phyloP scores from a whole-genome alignment of 805 yeast genomes.

The Hanseniaspora valbyensis region DNA sequence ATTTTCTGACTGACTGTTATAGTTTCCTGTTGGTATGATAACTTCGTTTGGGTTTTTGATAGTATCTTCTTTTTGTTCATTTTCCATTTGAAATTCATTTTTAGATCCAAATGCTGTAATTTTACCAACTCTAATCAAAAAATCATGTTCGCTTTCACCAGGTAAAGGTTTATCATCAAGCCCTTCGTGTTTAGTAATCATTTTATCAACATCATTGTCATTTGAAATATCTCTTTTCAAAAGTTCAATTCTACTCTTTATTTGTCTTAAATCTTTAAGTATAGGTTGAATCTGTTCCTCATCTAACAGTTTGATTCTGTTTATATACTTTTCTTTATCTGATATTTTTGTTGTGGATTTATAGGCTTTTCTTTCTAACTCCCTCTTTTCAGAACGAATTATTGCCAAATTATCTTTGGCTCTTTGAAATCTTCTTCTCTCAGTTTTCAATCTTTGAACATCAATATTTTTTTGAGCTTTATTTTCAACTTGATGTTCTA shows the following conservation, averaged over 20 bases:
- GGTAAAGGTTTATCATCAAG: conserved; percentile 7
- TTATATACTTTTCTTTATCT: conserved; percentile 41
- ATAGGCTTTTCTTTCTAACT: conserved; percentile 40
- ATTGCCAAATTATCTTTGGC: conserved; percentile 40
- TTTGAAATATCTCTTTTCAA: conserved; percentile 20
- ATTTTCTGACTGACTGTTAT: too few species aligned
- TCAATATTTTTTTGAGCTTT: conserved; percentile 55
- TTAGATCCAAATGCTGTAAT: conserved; percentile 83
- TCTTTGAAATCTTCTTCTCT: conserved; percentile 62
- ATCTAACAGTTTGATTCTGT: conserved; percentile 44
- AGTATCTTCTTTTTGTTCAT: conserved; percentile 14
- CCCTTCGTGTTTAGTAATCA: neutral
- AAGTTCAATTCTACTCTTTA: conserved; percentile 36
- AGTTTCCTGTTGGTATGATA: too few species aligned
- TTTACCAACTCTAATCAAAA: conserved; percentile 75
- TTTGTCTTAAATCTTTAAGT: conserved; percentile 54
- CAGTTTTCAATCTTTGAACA: conserved; percentile 58
- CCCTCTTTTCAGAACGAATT: conserved; percentile 33
- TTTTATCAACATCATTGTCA: conserved; percentile 12
- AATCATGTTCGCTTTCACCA: conserved; percentile 74
- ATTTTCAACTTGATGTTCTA: conserved; percentile 63
- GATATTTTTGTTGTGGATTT: conserved; percentile 52
- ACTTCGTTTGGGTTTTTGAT: conserved; percentile 18
- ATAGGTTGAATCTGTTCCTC: conserved; percentile 40
- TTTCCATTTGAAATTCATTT: conserved; percentile 40